These are phyloP conservation scores for Trichoderma gracile DNA, from an alignment of 2,329 filamentous ascomycete species.

Conservation along the genomic window DNA sequence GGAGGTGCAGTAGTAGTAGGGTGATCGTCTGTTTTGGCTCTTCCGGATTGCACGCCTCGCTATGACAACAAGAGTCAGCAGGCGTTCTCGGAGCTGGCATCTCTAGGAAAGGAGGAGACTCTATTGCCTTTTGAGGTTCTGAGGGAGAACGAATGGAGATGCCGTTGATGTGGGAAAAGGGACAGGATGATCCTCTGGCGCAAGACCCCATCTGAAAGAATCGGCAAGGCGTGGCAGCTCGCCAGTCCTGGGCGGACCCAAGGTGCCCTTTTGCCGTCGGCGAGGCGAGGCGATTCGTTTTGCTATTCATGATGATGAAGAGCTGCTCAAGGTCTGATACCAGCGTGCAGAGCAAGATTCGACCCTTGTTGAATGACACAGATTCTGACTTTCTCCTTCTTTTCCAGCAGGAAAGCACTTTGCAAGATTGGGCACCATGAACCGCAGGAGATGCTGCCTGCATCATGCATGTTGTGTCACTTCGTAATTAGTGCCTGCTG, in stretches of 20 bases:
- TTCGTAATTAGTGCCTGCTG: neutral
- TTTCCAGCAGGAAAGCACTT: neutral
- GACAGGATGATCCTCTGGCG: neutral
- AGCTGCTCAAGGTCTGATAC: neutral
- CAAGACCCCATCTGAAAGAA: slow-evolving; percentile 16
- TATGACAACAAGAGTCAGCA: neutral
- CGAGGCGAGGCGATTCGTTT: neutral
- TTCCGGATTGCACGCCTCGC: neutral
- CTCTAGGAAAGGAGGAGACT: neutral
- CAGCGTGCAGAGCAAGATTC: too few species aligned
- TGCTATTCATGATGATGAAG: neutral
- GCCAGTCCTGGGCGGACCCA: neutral
- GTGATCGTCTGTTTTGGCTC: neutral
- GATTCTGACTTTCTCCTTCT: too few species aligned
- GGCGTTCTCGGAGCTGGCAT: neutral
- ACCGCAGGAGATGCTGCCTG: neutral
- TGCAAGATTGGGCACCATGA: neutral
- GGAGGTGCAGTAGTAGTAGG: neutral
- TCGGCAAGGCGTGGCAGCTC: slow-evolving; percentile 11
- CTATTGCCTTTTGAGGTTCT: neutral
- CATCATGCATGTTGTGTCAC: neutral
- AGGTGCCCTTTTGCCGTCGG: neutral
- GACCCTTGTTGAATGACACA: neutral
- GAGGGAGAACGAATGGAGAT: neutral
- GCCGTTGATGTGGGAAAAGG: neutral